Evolutionary conservation across 2,329 filamentous ascomycete genomes (phyloP), one percentile per base, ranked within the genome.

Genomic region (Fusarium armeniacum): DNA sequence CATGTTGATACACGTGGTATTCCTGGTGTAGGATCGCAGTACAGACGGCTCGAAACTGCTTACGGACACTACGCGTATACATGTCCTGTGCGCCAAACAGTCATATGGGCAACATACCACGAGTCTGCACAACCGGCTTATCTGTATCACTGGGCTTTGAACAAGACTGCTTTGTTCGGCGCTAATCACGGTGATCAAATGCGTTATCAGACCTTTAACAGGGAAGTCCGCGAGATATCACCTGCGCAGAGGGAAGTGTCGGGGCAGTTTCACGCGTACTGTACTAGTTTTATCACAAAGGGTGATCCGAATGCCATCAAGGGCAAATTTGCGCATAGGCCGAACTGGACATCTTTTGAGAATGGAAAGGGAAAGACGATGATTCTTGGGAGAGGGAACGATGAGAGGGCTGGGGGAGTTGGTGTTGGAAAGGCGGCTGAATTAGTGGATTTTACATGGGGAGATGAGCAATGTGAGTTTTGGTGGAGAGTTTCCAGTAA

Each of bases 321-420:
- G 44, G 73, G 74, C 0, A 73, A 41, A 32, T 76, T 75, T 51
- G 57, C 61, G 1, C 45, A 69, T 16, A 52, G 76, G 1, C 69
- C 72, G 1, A 41, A 70, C 33, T 77, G 76, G 77, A 53, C 60
- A 1, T 22, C 79, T 5, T 71, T 72, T 13, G 74, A 69, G 6
- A 58, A 67, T 1, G 73, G 73, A 2, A 72, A 76, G 40, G 74
- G 74, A 1, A 67, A 73, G 26, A 79, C 81, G 1, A 83, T 86
- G 82, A 62, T 82, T 0, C 77, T 86, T 24, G 83, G 84, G 1
- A 76, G 82, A 36, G 83, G 80, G 0, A 86, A 85, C 67, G 80
- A 85, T 67, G 83, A 86, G 65, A 73, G 82, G 10, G 82, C 82
- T 44, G 83, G 84, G 0, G 84, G 83, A 0, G 72, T 36, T 2